Percentiles rank a stretch among this genome's conserved stretches.
These are phyloP conservation scores for Hyaloscypha variabilis DNA, from an alignment of 495 filamentous ascomycete genomes.

Conservation along the genomic window DNA sequence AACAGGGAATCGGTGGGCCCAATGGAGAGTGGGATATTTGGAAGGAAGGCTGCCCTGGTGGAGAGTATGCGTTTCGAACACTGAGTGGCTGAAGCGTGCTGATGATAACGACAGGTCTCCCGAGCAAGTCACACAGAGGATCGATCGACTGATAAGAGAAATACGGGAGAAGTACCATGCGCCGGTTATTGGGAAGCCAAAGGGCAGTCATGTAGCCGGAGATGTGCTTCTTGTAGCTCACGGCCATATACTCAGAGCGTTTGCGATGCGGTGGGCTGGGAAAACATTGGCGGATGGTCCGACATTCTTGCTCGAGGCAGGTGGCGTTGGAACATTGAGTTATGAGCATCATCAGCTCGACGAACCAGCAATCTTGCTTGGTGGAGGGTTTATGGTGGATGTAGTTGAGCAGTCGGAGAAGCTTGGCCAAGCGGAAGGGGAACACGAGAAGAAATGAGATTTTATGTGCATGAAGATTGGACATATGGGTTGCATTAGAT, in stretches of 20 bases:
- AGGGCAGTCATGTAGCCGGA: conserved; percentile 37
- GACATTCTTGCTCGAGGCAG: conserved; percentile 75
- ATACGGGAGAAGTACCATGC: conserved; percentile 64
- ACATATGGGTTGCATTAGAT: background rate
- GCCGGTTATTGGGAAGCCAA: conserved; percentile 49
- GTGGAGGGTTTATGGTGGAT: conserved; percentile 66
- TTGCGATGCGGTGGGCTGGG: conserved; percentile 85
- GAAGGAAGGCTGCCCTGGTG: conserved; percentile 75
- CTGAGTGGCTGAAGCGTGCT: background rate
- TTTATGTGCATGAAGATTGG: background rate
- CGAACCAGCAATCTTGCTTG: conserved; percentile 71
- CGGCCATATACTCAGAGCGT: conserved; percentile 85
- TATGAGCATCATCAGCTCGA: conserved; percentile 69
- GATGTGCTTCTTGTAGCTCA: conserved; percentile 73
- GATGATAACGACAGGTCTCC: conserved; percentile 30
- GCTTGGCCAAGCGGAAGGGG: background rate
- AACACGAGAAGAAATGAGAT: conserved; percentile 2
- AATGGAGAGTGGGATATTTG: conserved; percentile 77
- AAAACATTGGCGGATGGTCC: conserved; percentile 68
- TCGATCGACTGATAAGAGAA: conserved; percentile 69
- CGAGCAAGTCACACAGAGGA: conserved; percentile 44
- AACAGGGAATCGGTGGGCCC: conserved; percentile 54
- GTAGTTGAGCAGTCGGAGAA: conserved; percentile 38
- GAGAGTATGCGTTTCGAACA: conserved; percentile 52
- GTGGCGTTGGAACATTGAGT: conserved; percentile 81